Percentiles rank a stretch among this genome's conserved stretches.
These are phyloP conservation scores for Pseudonitzschia multiseries DNA, from an alignment of 108 stramenopile species.

Conservation along the genomic window DNA sequence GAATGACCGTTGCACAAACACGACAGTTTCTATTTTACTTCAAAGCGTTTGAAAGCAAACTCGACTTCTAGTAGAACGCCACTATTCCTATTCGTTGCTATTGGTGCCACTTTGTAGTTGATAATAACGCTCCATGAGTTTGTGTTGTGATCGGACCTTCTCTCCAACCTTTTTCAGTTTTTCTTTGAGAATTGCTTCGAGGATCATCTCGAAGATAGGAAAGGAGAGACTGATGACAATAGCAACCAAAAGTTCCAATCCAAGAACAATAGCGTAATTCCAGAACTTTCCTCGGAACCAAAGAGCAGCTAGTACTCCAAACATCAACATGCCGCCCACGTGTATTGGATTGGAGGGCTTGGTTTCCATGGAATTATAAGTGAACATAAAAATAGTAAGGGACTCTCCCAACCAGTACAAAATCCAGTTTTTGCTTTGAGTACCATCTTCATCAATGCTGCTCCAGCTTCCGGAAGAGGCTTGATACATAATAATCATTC, in stretches of 20 bases:
- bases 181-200: slow-evolving; percentile 82
- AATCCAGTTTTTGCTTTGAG: slow-evolving; percentile 15
- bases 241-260: slow-evolving; percentile 61
- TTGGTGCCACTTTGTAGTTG: neutral
- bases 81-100: neutral
- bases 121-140: slow-evolving; percentile 59
- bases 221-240: slow-evolving; percentile 76
- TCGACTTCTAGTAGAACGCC: too few species aligned
- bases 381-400: slow-evolving; percentile 75
- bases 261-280: slow-evolving; percentile 68
- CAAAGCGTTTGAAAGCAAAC: too few species aligned
- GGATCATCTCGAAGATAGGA: slow-evolving; percentile 84
- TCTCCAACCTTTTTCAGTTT: slow-evolving; percentile 83
- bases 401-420: slow-evolving; percentile 74
- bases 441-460: neutral
- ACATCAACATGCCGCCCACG: slow-evolving; percentile 12
- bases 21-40: too few species aligned
- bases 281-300: slow-evolving; percentile 82
- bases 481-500: slow-evolving; percentile 73
- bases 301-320: slow-evolving; percentile 50
- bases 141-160: slow-evolving; percentile 73
- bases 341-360: slow-evolving; percentile 13
- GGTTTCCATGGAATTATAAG: slow-evolving; percentile 55
- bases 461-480: slow-evolving; percentile 16
- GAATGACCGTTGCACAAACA: too few species aligned